Evolutionary conservation across 192 early-diverging fungal species (phyloP).

Genomic region (Rhizoclosmatium globosum): DNA sequence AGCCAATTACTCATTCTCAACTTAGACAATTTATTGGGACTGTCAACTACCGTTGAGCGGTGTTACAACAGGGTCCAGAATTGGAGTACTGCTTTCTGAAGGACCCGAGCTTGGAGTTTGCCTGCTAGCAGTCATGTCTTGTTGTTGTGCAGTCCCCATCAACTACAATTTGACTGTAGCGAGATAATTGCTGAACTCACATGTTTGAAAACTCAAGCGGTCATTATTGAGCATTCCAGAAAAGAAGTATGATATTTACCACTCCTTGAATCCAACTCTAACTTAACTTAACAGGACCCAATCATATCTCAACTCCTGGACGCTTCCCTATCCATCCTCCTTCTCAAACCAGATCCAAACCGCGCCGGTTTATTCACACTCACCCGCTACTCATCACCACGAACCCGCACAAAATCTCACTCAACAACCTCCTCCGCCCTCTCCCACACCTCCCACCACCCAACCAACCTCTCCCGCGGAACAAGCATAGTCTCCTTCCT

Average conservation of each 20-base stretch:
- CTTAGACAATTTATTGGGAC: background rate
- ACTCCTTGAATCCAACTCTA: background rate
- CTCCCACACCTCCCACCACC: too few species aligned
- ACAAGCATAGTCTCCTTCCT: too few species aligned
- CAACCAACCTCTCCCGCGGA: too few species aligned
- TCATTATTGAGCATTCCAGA: conserved; percentile 28
- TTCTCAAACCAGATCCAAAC: background rate
- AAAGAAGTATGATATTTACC: background rate
- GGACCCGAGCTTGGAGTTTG: conserved; percentile 22
- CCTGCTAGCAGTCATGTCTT: conserved; percentile 41
- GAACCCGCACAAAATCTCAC: too few species aligned
- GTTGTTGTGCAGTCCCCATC: conserved; percentile 41
- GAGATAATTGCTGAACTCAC: conserved; percentile 42
- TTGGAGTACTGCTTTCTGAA: conserved; percentile 7
- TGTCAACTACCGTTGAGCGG: background rate
- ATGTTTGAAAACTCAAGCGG: conserved; percentile 35
- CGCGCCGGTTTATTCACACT: too few species aligned
- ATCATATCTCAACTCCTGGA: background rate
- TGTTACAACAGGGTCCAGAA: background rate
- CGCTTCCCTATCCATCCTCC: background rate
- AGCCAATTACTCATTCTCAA: background rate
- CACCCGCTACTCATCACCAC: too few species aligned
- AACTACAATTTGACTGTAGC: conserved; percentile 41
- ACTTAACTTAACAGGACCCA: background rate
- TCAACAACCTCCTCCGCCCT: too few species aligned